Conservation (phyloP, 495 filamentous ascomycete species). For the Annulohypoxylon maeteangense region DNA sequence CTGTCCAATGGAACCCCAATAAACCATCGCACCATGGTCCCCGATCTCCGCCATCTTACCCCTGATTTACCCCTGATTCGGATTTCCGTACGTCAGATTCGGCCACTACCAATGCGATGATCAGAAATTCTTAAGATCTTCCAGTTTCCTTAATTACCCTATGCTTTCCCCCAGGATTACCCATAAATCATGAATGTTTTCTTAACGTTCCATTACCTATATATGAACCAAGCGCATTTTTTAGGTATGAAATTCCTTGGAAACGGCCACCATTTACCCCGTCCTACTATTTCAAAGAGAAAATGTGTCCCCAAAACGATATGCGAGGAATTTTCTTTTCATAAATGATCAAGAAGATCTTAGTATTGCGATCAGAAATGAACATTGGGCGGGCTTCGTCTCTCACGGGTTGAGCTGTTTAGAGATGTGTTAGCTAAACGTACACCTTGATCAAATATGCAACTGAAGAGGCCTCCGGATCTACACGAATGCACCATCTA, state of each 20-base stretch:
- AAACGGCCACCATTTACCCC: not conserved
- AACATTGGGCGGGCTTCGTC: too few relatives aligned
- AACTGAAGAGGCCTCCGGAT: too few relatives aligned
- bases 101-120: not conserved
- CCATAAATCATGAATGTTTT: not conserved
- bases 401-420: too few relatives aligned
- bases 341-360: too few relatives aligned
- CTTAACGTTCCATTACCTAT: not conserved
- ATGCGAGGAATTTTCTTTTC: too few relatives aligned
- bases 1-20: not conserved
- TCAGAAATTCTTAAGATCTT: not conserved
- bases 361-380: too few relatives aligned
- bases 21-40: conserved; percentile 19
- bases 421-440: too few relatives aligned
- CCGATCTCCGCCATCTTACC: conserved; percentile 23
- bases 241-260: not conserved
- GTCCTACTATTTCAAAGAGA: too few relatives aligned
- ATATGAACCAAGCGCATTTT: not conserved
- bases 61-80: conserved; percentile 11
- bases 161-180: not conserved
- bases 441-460: too few relatives aligned
- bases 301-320: too few relatives aligned
- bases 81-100: conserved; percentile 19
- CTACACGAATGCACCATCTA: too few relatives aligned
- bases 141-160: not conserved